These are phyloP conservation scores for Globisporangium cederbergense DNA, from an alignment of 352 stramenopile species.

Conservation along the genomic window DNA sequence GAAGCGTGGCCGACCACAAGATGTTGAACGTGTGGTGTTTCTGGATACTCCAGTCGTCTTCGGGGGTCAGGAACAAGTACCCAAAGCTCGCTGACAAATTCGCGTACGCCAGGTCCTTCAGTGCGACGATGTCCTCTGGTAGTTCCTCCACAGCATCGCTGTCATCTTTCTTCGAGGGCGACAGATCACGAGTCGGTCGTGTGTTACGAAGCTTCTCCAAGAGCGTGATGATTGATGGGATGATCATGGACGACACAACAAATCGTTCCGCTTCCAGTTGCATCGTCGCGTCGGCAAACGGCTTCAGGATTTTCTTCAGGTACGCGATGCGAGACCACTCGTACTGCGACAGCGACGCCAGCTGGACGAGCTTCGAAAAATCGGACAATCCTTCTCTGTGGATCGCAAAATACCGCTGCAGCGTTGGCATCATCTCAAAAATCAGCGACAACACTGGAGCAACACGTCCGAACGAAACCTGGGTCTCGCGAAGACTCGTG, in stretches of 20 bases:
- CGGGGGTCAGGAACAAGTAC: constrained; percentile 48
- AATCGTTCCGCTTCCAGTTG: constrained; percentile 62
- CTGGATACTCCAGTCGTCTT: constrained; percentile 31
- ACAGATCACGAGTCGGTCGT: constrained; percentile 1
- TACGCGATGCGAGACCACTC: constrained; percentile 67
- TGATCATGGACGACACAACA: constrained; percentile 61
- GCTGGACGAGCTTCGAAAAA: constrained; percentile 67
- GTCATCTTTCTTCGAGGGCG: neutral
- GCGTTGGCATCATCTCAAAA: constrained; percentile 45
- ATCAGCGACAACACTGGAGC: constrained; percentile 46
- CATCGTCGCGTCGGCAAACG: constrained; percentile 53
- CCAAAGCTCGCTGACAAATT: constrained; percentile 59
- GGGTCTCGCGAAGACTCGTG: constrained; percentile 27
- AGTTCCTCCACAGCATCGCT: constrained; percentile 21
- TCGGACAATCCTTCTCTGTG: constrained; percentile 57
- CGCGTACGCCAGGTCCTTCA: constrained; percentile 46
- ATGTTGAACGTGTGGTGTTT: constrained; percentile 62
- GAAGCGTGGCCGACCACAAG: constrained; percentile 63
- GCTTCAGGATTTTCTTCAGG: constrained; percentile 58
- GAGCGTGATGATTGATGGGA: constrained; percentile 66
- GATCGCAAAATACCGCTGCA: constrained; percentile 62
- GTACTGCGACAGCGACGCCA: constrained; percentile 59
- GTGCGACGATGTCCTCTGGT: constrained; percentile 62
- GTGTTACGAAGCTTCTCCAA: constrained; percentile 55
- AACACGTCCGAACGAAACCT: constrained; percentile 45